Base-by-base conservation (phyloP, 352 stramenopile genomes). In the Phytopythium delawarense region DNA sequence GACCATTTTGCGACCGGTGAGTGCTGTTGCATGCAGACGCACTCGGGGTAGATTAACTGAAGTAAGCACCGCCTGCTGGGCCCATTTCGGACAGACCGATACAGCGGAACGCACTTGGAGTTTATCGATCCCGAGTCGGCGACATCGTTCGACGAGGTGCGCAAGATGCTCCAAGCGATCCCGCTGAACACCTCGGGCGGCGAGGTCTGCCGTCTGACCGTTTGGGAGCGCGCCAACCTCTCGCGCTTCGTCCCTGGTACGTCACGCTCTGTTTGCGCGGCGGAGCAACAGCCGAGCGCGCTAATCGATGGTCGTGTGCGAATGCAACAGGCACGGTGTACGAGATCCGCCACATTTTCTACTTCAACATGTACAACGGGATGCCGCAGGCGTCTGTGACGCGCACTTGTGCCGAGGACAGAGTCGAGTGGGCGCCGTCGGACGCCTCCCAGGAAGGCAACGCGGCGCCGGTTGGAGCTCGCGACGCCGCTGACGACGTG, bases 91-190 rank as follows among this genome's bases (percentile, higher is more conserved):
- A 39, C 34, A 48, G 18, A 48, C 4, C 40, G 40, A 5, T 51
- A 35, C 21, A 49, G 35, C 57, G 57, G 57, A 39, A 63, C 57
- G n/a, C 57, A 63, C 34, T 30, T 63, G 2, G 44, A 63, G 35
- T 57, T 63, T 3, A 40, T 63, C 45, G 57, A 63, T 30, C 46
- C 57, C 15, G 46, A 63, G 40, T 57, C 57, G 13, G 45, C 45
- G 0, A 50, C 4, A 11, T 32, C 40, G 7, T 63, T 63, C 21
- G 57, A 39, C 21, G 34, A 63, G 2, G 46, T 25, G 6, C 46
- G 34, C 0, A 2, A 2, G 13, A 57, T 57, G 16, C 7, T 57
- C 2, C 0, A 50, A 0, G 20, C 6, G 37, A n/a, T 54, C 20
- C 44, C 57, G 25, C n/a, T 32, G 4, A 56, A 28, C 57, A 7